Conservation (phyloP, 805 yeast species). For the Sugiyamaella lignohabitans region DNA sequence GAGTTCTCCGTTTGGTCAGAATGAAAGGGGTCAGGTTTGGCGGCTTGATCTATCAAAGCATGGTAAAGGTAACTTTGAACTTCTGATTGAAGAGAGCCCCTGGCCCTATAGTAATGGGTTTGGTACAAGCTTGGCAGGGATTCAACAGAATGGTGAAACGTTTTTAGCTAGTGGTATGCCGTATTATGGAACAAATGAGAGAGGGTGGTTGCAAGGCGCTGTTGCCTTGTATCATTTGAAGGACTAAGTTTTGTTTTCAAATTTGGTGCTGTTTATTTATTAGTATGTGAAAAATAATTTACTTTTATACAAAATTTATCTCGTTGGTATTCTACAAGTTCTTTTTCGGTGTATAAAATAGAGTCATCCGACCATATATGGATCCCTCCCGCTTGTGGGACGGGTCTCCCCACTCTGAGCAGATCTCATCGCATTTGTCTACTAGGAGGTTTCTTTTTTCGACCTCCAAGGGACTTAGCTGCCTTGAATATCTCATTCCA, state of each 20-base stretch:
- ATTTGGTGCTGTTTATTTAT: background rate
- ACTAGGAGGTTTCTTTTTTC: constrained; percentile 27
- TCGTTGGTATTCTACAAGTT: background rate
- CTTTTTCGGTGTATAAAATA: constrained; percentile 15
- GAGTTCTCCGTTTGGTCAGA: constrained; percentile 38
- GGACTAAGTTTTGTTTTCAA: background rate
- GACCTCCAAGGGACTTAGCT: constrained; percentile 22
- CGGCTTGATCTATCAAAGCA: constrained; percentile 28
- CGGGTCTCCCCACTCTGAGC: constrained; percentile 22
- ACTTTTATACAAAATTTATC: too few species aligned
- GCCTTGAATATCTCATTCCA: constrained; percentile 5
- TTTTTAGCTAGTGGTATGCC: constrained; percentile 26
- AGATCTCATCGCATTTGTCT: constrained; percentile 19
- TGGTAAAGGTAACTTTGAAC: constrained; percentile 17
- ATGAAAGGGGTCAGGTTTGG: constrained; percentile 46
- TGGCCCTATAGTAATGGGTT: constrained; percentile 34
- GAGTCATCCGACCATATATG: constrained; percentile 17
- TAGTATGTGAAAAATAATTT: too few species aligned
- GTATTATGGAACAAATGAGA: constrained; percentile 11
- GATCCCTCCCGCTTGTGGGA: constrained; percentile 23
- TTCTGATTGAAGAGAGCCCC: constrained; percentile 26
- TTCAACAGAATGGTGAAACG: constrained; percentile 13
- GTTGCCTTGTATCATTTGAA: constrained; percentile 14
- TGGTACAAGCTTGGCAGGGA: constrained; percentile 35
- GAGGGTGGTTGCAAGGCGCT: constrained; percentile 15